phyloP scores from a whole-genome alignment of 1,284 basidiomycete genomes.

The Fomitopsis pinicola region DNA sequence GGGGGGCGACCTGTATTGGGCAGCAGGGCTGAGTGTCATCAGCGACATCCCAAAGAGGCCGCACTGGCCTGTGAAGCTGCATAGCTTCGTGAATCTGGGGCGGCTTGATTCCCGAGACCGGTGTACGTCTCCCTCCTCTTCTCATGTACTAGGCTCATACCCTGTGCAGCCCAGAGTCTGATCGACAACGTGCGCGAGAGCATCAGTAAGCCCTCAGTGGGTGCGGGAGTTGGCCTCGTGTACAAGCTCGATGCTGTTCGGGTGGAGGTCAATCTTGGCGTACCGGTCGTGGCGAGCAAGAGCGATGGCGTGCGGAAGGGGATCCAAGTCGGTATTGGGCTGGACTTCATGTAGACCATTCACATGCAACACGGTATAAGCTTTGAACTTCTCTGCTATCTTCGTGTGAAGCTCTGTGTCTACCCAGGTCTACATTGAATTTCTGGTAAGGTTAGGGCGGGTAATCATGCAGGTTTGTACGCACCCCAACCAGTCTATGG shows the following conservation, averaged over 20 bases:
- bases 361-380: conserved; percentile 5
- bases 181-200: conserved; percentile 33
- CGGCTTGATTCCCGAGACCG: conserved; percentile 66
- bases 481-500: no score
- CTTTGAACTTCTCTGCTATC: neutral
- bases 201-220: conserved; percentile 58
- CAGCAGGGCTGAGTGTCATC: conserved; percentile 77
- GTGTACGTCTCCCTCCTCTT: conserved; percentile 36
- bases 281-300: conserved; percentile 77
- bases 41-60: conserved; percentile 75
- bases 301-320: conserved; percentile 81
- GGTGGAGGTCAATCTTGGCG: conserved; percentile 89
- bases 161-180: conserved; percentile 33
- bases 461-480: no score
- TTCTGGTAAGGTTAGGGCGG: no score
- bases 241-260: conserved; percentile 85
- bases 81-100: conserved; percentile 85
- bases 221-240: conserved; percentile 86
- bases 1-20: conserved; percentile 89
- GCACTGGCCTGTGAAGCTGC: conserved; percentile 88
- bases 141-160: neutral
- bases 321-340: conserved; percentile 88
- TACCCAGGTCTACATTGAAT: no score
- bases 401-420: neutral
- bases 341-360: conserved; percentile 67